These are phyloP conservation scores for Cystobasidium sp. DNA, from an alignment of 1,284 basidiomycete species.

Conservation along the genomic window DNA sequence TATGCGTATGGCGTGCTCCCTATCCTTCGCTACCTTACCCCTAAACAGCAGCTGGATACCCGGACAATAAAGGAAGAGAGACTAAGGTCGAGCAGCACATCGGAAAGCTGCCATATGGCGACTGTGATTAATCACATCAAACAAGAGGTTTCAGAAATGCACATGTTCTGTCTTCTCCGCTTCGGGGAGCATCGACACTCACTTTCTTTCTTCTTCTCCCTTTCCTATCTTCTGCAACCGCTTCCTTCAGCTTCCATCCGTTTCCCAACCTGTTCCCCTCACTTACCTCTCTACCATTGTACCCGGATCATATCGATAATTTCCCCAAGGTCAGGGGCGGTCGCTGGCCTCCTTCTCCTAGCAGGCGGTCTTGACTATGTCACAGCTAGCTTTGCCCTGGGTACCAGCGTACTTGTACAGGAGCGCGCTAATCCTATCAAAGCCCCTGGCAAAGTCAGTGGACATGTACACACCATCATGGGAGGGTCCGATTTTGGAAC, in stretches of 20 bases:
- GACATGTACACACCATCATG: constrained; percentile 19
- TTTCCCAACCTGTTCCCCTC: neutral
- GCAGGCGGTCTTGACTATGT: neutral
- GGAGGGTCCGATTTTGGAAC: neutral
- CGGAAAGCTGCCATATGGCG: no score
- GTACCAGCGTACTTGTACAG: constrained; percentile 5
- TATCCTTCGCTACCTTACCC: no score
- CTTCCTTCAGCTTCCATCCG: neutral
- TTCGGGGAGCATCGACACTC: neutral
- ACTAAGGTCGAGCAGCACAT: no score
- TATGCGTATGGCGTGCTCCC: no score
- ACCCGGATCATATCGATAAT: neutral
- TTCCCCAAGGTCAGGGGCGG: neutral
- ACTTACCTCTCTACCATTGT: neutral
- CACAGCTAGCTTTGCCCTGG: constrained; percentile 6
- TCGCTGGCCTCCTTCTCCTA: no score
- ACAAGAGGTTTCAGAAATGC: no score
- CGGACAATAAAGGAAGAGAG: no score
- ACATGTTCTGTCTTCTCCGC: no score
- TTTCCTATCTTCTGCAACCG: neutral
- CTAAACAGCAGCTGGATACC: no score
- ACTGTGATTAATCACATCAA: no score
- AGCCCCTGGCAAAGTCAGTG: neutral
- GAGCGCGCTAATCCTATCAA: constrained; percentile 5
- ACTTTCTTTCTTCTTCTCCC: neutral